phyloP scores from a whole-genome alignment of 306 rosid genomes.

The Lathyrus oleraceus region DNA sequence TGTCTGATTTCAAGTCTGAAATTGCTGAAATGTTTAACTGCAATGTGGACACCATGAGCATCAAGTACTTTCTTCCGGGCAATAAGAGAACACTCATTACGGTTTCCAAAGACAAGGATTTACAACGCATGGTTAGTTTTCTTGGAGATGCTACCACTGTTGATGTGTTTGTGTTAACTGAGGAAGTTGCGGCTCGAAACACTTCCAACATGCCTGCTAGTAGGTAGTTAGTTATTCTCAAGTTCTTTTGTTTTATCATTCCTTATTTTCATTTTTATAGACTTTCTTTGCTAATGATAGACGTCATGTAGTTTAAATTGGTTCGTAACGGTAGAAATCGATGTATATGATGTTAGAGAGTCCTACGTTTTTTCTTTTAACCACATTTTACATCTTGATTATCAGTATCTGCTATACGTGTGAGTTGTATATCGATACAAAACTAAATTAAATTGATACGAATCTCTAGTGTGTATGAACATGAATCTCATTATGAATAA shows the following conservation, averaged over 20 bases:
- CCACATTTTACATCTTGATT: not conserved
- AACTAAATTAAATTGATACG: not conserved
- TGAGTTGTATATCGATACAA: not conserved
- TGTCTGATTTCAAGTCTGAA: conserved; percentile 78
- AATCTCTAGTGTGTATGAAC: not conserved
- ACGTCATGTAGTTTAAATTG: conserved; percentile 9
- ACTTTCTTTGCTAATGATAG: conserved; percentile 4
- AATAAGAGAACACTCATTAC: conserved; percentile 89
- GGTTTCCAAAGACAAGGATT: conserved; percentile 88
- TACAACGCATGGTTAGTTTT: conserved; percentile 90
- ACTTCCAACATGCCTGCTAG: conserved; percentile 82
- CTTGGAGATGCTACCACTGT: conserved; percentile 66
- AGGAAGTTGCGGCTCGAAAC: conserved; percentile 69
- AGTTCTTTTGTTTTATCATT: conserved; percentile 25
- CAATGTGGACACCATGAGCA: conserved; percentile 54
- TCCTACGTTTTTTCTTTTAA: not conserved
- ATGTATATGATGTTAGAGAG: conserved; percentile 26
- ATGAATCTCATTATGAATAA: not conserved
- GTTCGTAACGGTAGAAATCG: conserved; percentile 24
- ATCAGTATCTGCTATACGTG: not conserved
- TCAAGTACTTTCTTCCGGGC: conserved; percentile 93
- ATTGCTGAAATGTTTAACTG: conserved; percentile 74
- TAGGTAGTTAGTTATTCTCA: conserved; percentile 63
- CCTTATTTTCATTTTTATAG: conserved; percentile 11
- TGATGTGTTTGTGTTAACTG: conserved; percentile 69